These are phyloP conservation scores for Casuarina glauca DNA, from an alignment of 306 rosid species.

Conservation along the genomic window DNA sequence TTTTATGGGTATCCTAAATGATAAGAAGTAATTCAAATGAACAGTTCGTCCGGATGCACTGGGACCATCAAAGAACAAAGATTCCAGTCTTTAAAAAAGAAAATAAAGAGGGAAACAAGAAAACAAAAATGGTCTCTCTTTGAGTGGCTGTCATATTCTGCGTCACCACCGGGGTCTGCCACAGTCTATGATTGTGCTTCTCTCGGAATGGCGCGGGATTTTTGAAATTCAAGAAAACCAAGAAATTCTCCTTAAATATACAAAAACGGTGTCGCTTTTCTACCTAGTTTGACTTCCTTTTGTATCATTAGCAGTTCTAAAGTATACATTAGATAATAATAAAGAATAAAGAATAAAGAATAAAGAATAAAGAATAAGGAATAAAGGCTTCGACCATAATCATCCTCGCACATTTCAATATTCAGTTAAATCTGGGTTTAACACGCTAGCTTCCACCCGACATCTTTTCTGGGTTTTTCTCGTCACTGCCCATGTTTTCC, in stretches of 20 bases:
- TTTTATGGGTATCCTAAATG: too few species aligned
- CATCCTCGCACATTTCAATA: slow-evolving; percentile 51
- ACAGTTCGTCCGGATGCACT: not conserved
- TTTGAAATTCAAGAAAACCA: slow-evolving; percentile 39
- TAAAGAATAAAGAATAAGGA: slow-evolving; percentile 44
- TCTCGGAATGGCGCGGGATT: slow-evolving; percentile 41
- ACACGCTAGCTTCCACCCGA: slow-evolving; percentile 52
- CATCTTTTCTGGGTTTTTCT: slow-evolving; percentile 43
- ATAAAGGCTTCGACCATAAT: slow-evolving; percentile 61
- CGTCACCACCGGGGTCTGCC: not conserved
- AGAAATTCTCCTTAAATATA: slow-evolving; percentile 23
- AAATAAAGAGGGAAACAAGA: not conserved
- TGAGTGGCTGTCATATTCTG: slow-evolving; percentile 6
- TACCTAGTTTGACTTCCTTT: slow-evolving; percentile 74
- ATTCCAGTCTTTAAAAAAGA: not conserved
- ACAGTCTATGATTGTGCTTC: slow-evolving; percentile 16
- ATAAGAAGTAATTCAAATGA: too few species aligned
- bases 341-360: slow-evolving; percentile 27
- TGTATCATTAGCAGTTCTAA: slow-evolving; percentile 58
- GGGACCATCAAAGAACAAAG: not conserved
- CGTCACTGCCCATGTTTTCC: too few species aligned
- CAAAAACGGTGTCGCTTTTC: slow-evolving; percentile 38
- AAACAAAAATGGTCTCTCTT: not conserved
- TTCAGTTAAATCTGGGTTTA: slow-evolving; percentile 5
- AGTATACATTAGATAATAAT: slow-evolving; percentile 55